Evolutionary conservation across 2,329 filamentous ascomycete genomes (phyloP).

Genomic region (Cyphellophora attinorum): DNA sequence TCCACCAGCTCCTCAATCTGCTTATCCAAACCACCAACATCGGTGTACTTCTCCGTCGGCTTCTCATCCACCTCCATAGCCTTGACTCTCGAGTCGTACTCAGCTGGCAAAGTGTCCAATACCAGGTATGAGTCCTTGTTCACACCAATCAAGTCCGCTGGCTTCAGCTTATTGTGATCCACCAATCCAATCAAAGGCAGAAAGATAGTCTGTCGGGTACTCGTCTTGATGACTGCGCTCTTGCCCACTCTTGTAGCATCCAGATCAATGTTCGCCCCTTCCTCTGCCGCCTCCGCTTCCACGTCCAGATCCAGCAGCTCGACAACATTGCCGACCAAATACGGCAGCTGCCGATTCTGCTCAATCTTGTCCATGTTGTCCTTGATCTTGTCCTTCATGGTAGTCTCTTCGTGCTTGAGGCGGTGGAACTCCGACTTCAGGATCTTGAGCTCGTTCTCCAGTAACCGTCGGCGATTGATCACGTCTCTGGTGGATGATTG

Average conservation of each 20-base stretch:
- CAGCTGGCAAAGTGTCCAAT: conserved; percentile 88
- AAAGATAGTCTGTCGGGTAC: conserved; percentile 96
- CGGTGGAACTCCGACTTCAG: conserved; percentile 97
- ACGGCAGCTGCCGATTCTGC: conserved; percentile 96
- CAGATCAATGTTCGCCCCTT: conserved; percentile 96
- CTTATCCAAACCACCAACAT: conserved; percentile 95
- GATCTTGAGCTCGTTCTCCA: conserved; percentile 96
- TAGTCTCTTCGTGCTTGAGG: conserved; percentile 85
- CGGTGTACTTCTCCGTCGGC: conserved; percentile 96
- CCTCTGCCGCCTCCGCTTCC: conserved; percentile 88
- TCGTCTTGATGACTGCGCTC: conserved; percentile 98
- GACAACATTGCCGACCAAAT: conserved; percentile 96
- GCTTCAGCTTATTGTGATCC: conserved; percentile 89
- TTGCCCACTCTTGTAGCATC: conserved; percentile 96
- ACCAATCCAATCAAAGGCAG: conserved; percentile 93
- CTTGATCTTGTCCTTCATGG: conserved; percentile 98
- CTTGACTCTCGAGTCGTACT: conserved; percentile 98
- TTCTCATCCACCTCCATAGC: conserved; percentile 99
- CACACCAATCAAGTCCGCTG: conserved; percentile 91
- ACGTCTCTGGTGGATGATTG: conserved; percentile 92
- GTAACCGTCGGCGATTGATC: conserved; percentile 74
- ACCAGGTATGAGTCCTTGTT: conserved; percentile 99
- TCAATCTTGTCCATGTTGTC: conserved; percentile 98
- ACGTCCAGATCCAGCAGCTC: conserved; percentile 95
- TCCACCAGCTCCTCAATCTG: conserved; percentile 98